phyloP scores from a whole-genome alignment of 805 yeast genomes.

The Maudiozyma barnettii region DNA sequence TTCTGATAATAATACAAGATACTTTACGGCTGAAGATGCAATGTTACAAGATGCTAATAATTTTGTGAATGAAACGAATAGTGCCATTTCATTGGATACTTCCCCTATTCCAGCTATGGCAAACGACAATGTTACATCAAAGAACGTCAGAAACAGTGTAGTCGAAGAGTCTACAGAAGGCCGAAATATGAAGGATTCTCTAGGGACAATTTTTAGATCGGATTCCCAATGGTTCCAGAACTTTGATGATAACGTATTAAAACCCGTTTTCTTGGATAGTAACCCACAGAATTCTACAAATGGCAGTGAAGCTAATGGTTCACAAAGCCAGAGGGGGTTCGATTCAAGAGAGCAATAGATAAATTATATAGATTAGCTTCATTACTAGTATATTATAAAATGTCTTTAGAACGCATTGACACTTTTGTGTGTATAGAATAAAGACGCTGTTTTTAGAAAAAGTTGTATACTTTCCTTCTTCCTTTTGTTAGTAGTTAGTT shows the following conservation, averaged over 20 bases:
- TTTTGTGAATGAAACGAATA: conserved; percentile 1
- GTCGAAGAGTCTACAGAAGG: conserved; percentile 2
- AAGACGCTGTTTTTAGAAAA: too few relatives aligned
- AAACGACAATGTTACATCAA: not conserved
- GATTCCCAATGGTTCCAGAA: conserved; percentile 81
- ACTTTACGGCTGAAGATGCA: conserved; percentile 13
- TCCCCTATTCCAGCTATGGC: not conserved
- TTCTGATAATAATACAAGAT: conserved; percentile 22
- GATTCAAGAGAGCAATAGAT: not conserved
- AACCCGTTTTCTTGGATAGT: conserved; percentile 78
- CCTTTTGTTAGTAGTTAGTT: too few relatives aligned
- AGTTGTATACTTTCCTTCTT: too few relatives aligned
- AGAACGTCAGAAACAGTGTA: not conserved
- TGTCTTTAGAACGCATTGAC: too few relatives aligned
- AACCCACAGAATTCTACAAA: not conserved
- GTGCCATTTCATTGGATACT: not conserved
- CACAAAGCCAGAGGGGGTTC: not conserved
- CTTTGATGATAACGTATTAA: conserved; percentile 87
- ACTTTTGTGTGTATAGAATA: too few relatives aligned
- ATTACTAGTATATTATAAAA: not conserved
- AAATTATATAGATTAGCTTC: not conserved
- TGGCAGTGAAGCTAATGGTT: not conserved
- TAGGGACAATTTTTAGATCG: conserved; percentile 21
- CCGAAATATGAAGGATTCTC: conserved; percentile 5
- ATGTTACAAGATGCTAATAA: conserved; percentile 1